Base-by-base conservation (phyloP, 306 rosid genomes). In the Castanea crenata region DNA sequence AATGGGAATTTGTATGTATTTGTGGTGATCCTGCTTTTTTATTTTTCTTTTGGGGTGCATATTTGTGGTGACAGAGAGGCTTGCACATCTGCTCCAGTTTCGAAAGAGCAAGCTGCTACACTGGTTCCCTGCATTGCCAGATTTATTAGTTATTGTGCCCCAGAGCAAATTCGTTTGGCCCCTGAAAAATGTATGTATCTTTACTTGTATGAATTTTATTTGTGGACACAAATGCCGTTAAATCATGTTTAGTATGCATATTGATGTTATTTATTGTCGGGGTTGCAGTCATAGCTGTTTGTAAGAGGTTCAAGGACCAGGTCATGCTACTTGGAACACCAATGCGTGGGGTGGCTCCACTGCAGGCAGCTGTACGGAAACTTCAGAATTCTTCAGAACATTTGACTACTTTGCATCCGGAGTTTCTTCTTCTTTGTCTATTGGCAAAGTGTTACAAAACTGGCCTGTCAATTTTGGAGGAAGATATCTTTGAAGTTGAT, bases 371-470 rank as follows among this genome's bases (percentile, higher is more conserved):
- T 74, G 76, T 91, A 69, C 81, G 86, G 86, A 95, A 91, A 70
- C 89, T 95, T 80, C 96, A 89, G 80, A 80, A 79, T 73, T 89
- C 98, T 31, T 49, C 84, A 0, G 98, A 91, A 76, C 92, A 89
- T 68, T 89, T 95, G 87, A 95, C 97, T 56, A 56, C 91, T 25
- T 70, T 95, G 71, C 99, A 95, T 86, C 87, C 97, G 0, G 99
- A 95, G 23, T 89, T 91, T 88, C 93, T 95, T 85, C 83, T 90
- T 79, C 96, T 95, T 41, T 95, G 99, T 84, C 80, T 95, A 87
- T 81, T 88, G 86, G 81, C 97, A 69, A 95, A 95, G 79, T 88
- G 88, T 85, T 95, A 95, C 77, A 95, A 93, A 89, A 81, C 90
- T 56, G 99, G 97, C 76, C 52, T 87, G n/a, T 85, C 99, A 57